A percentile compares a stretch with the other conserved stretches of the same genome.
phyloP scores from a whole-genome alignment of 495 filamentous ascomycete genomes.

The Penicillium subrubescens region DNA sequence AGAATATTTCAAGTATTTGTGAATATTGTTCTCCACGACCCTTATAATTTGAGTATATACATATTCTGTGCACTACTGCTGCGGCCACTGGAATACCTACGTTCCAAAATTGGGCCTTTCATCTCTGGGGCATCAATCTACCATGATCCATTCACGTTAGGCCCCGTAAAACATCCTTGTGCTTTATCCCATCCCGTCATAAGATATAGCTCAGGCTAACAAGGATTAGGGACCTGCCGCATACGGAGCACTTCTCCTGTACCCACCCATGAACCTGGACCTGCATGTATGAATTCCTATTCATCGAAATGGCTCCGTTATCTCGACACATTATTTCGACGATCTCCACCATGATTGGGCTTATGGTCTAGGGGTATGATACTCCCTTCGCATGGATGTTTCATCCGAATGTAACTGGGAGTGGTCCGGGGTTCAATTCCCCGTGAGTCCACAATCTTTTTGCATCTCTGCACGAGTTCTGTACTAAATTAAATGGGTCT shows the following conservation, averaged over 20 bases:
- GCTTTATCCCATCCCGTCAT: background rate
- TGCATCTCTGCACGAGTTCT: background rate
- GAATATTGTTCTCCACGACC: background rate
- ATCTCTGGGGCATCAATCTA: too few species aligned
- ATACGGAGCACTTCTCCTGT: background rate
- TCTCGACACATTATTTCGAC: background rate
- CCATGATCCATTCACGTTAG: background rate
- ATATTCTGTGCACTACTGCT: background rate
- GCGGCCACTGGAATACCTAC: too few species aligned
- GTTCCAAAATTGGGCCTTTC: too few species aligned
- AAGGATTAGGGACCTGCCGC: background rate
- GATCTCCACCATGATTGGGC: conserved; percentile 20
- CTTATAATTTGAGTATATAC: too few species aligned
- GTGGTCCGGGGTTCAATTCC: conserved; percentile 62
- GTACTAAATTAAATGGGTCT: too few species aligned
- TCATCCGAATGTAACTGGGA: conserved; percentile 24
- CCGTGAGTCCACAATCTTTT: conserved; percentile 42
- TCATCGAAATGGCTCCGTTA: background rate
- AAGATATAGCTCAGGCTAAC: background rate
- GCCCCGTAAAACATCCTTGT: background rate
- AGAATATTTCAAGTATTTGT: background rate
- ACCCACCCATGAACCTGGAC: background rate
- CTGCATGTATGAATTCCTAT: background rate
- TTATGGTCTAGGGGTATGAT: conserved; percentile 52
- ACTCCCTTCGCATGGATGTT: conserved; percentile 40